Percentiles rank a stretch among this genome's conserved stretches.
These are phyloP conservation scores for Ophiorrhiza pumila DNA, from an alignment of 257 asterid species.

Conservation along the genomic window DNA sequence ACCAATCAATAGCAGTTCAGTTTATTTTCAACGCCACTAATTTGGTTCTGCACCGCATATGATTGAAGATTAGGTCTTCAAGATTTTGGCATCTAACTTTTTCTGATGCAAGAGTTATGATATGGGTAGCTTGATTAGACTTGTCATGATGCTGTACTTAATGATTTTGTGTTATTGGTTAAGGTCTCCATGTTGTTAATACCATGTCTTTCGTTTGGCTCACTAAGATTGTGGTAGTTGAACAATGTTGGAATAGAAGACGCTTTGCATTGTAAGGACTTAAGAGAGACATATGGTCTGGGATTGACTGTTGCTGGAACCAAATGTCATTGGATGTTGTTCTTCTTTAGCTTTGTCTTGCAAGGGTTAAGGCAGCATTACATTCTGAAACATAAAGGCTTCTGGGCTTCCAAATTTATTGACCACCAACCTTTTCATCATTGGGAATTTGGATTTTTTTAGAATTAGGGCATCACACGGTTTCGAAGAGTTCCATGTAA, in stretches of 20 bases:
- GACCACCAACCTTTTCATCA: neutral
- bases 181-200: neutral
- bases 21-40: neutral
- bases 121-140: neutral
- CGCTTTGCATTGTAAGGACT: neutral
- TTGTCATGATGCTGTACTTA: neutral
- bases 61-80: neutral
- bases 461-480: neutral
- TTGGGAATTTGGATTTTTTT: neutral
- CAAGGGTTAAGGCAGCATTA: neutral
- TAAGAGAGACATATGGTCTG: neutral
- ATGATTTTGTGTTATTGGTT: constrained; percentile 1
- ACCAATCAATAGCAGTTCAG: neutral
- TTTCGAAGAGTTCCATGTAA: neutral
- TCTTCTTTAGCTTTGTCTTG: neutral
- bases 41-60: neutral
- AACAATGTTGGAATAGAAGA: neutral
- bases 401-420: neutral
- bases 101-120: neutral
- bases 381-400: neutral
- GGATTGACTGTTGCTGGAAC: neutral
- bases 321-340: neutral
- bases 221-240: neutral
- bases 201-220: neutral
- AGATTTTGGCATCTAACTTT: neutral